Evolutionary conservation across 1,284 basidiomycete species (phyloP).

Genomic region (Golubevia sp.): DNA sequence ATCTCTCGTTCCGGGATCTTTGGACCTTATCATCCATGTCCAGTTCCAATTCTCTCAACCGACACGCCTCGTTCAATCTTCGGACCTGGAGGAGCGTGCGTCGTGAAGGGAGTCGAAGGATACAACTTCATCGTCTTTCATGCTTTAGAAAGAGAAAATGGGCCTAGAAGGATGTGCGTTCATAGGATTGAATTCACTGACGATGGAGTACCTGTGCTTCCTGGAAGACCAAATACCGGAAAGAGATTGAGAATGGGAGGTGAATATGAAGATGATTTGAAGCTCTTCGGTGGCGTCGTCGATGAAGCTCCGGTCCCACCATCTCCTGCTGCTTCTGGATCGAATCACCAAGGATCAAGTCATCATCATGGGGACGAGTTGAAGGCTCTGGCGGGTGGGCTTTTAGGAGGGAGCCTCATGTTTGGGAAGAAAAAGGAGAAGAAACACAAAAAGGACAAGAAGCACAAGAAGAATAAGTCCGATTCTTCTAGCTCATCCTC

Average conservation of each 20-base stretch:
- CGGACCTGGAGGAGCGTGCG: constrained; percentile 36
- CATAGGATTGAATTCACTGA: constrained; percentile 23
- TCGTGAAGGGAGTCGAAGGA: constrained; percentile 29
- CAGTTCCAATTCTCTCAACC: constrained; percentile 25
- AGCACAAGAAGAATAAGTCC: neutral
- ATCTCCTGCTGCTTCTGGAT: neutral
- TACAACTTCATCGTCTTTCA: constrained; percentile 42
- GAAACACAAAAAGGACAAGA: neutral
- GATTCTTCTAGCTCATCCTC: neutral
- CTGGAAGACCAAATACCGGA: constrained; percentile 29
- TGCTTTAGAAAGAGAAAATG: constrained; percentile 24
- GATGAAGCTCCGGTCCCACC: neutral
- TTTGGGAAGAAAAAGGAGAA: neutral
- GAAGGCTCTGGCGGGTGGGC: neutral
- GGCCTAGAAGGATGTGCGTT: constrained; percentile 31
- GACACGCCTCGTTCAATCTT: constrained; percentile 21
- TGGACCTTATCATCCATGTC: constrained; percentile 27
- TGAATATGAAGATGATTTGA: constrained; percentile 30
- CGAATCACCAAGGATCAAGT: neutral
- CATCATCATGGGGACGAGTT: too few species aligned
- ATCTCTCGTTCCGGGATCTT: constrained; percentile 31
- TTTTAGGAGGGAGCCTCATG: neutral
- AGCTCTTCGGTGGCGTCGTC: neutral
- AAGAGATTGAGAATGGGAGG: constrained; percentile 31
- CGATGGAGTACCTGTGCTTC: constrained; percentile 27